Evolutionary conservation across 768 basidiomycete species (phyloP).

Genomic region (Fomitopsis pulvina): DNA sequence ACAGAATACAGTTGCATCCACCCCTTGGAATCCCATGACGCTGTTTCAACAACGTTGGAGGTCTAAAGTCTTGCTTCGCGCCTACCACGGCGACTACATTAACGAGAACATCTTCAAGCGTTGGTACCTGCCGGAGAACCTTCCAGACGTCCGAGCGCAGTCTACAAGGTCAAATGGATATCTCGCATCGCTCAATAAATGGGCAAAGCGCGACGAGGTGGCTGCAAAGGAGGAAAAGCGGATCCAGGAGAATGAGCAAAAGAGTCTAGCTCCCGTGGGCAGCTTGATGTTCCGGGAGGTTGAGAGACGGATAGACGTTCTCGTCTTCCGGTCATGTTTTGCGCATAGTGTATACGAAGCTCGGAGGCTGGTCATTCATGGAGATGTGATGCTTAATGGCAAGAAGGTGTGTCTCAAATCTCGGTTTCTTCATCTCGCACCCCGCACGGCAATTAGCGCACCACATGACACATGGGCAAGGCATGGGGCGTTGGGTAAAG

Average conservation of each 20-base stretch:
- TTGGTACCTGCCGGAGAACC: slow-evolving; percentile 83
- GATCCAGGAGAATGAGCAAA: slow-evolving; percentile 42
- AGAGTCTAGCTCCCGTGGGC: slow-evolving; percentile 82
- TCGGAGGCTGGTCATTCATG: slow-evolving; percentile 77
- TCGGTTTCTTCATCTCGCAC: no score
- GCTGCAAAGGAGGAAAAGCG: slow-evolving; percentile 38
- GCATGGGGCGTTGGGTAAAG: no score
- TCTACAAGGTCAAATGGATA: slow-evolving; percentile 35
- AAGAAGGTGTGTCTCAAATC: slow-evolving; percentile 53
- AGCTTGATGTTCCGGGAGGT: slow-evolving; percentile 94
- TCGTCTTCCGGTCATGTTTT: slow-evolving; percentile 87
- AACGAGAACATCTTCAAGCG: slow-evolving; percentile 90
- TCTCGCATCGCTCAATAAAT: slow-evolving; percentile 46
- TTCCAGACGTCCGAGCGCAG: slow-evolving; percentile 80
- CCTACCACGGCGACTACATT: slow-evolving; percentile 94
- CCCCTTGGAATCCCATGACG: slow-evolving; percentile 42
- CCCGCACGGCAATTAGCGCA: no score
- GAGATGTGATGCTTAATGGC: slow-evolving; percentile 85
- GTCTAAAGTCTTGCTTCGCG: slow-evolving; percentile 80
- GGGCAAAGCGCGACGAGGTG: slow-evolving; percentile 43
- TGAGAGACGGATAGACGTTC: slow-evolving; percentile 90
- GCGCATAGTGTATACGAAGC: slow-evolving; percentile 89
- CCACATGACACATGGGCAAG: no score
- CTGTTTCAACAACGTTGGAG: slow-evolving; percentile 92
- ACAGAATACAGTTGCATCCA: slow-evolving; percentile 50